Base-by-base conservation (phyloP, 2,329 filamentous ascomycete species). In the Trichoderma sp. region DNA sequence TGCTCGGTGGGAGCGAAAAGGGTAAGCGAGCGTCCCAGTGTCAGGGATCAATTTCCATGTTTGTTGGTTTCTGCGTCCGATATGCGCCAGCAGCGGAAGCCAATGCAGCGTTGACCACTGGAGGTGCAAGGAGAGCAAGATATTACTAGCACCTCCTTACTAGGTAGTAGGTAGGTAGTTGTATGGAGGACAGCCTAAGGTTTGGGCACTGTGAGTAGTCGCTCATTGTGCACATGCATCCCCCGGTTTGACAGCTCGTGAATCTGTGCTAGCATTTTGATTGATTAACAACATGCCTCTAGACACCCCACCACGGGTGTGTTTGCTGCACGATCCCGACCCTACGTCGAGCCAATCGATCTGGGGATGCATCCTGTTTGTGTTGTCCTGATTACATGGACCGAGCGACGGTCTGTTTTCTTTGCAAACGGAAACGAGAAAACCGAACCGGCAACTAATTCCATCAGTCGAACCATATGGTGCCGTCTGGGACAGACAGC, bases 221-320 rank as follows among this genome's bases (percentile, higher is more conserved):
- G 34, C 34, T 39, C 34, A 14, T 14, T 5, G 34, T 59, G 44
- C 44, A 59, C 44, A 59, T 47, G 43, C 19, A 24, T 17, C 56
- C 44, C 30, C 45, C 12, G 5, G 41, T 50, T 45, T 48, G n/a
- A 45, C 50, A 52, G 26, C 50, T 30, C 24, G 34, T 39, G 12
- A 14, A 14, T 14, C 34, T 14, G 34, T 39, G 12, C 34, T 39
- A 39, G 2, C 3, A 14, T 10, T 39, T 39, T 52, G 28, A 30
- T 21, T 59, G 9, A 34, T 34, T 12, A 34, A 34, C 30, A 26
- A 14, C 12, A 26, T n/a, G n/a, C n/a, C n/a, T n/a, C n/a, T 10
- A 43, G n/a, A 6, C 28, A 34, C 57, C 57, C 45, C 57, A 60
- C 57, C 19, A 21, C 45, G 45, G 57, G 57, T 50, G 45, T 47